Conservation (phyloP, 768 basidiomycete species). For the Phanerodontia chrysosporium region DNA sequence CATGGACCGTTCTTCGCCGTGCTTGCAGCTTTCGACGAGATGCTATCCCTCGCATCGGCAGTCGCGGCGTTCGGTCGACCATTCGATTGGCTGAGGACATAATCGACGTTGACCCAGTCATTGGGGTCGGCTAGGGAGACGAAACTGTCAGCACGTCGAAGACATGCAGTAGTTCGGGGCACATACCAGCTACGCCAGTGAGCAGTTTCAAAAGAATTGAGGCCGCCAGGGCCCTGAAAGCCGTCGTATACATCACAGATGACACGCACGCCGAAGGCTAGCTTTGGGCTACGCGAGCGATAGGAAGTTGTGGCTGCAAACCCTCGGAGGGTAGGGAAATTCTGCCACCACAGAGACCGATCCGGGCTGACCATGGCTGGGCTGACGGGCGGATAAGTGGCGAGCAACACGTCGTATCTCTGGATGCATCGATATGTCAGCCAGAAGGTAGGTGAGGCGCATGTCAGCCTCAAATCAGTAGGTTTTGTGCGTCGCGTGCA, state of each 20-base stretch:
- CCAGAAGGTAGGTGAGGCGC: too few species aligned
- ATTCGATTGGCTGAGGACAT: slow-evolving; percentile 30
- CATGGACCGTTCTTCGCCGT: slow-evolving; percentile 36
- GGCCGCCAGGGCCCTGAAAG: background rate
- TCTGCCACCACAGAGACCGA: too few species aligned
- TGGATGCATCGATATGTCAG: too few species aligned
- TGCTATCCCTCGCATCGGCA: slow-evolving; percentile 28
- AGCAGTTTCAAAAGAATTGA: background rate
- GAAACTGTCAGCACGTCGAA: background rate
- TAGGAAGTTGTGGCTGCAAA: background rate
- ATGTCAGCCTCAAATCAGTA: too few species aligned
- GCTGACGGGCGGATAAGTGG: too few species aligned
- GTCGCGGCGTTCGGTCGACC: slow-evolving; percentile 24
- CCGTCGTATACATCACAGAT: background rate
- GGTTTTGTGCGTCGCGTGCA: too few species aligned
- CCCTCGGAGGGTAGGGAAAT: too few species aligned
- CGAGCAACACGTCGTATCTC: too few species aligned
- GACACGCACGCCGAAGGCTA: background rate
- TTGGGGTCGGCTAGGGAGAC: slow-evolving; percentile 38
- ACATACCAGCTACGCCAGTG: background rate
- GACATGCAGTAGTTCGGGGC: background rate
- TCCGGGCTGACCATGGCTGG: too few species aligned
- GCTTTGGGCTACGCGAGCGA: background rate
- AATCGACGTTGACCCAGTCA: slow-evolving; percentile 48
- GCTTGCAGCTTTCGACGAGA: slow-evolving; percentile 33